Evolutionary conservation across 148 eudicot species (phyloP), one percentile per base, ranked within the genome.

Genomic region (Heliamphora exappendiculata): DNA sequence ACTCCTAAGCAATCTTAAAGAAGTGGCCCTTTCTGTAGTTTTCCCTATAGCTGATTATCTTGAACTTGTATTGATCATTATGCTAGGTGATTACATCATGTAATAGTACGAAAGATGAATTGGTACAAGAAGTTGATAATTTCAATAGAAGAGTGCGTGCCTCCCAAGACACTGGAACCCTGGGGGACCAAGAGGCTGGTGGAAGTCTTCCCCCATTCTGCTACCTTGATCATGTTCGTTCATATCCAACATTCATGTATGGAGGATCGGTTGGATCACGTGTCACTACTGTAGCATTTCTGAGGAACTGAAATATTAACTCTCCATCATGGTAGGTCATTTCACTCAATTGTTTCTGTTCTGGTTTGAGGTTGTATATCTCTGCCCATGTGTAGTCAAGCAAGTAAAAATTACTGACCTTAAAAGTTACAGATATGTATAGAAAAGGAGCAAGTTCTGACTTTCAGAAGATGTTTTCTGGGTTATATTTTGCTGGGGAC

Each of bases 251-350:
- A 20, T 96, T 96, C 78, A 87, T 85, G 93, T 96, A 89, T 82
- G 99, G 99, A 77, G 99, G 99, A 72, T 89, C 96, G 7, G 91
- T 83, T 24, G 99, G 99, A 44, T 88, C 99, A 0, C 97, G 98
- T 54, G 97, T 96, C 65, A 89, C 95, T 39, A 93, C 99, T 1
- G 98, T 93, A 72, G 99, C 99, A 57, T 96, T 96, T 82, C 81
- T 86, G 19, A 87, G 96, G 68, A 91, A 77, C 81, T 90, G 79
- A 89, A 70, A 29, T 22, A 28, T 63, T 22, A 41, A 41, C 13
- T 63, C 24, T 41, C 7, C 19, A 22, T 19, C 2, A 0, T 1
- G 9, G 47, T 51, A 24, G 58, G 65, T 50, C 55, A n/a, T 29
- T 47, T 79, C 70, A 19, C 60, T 51, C 66, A 33, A 73, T 39